Evolutionary conservation across 2,329 filamentous ascomycete species (phyloP).

Genomic region (Verticillium tricorpus): DNA sequence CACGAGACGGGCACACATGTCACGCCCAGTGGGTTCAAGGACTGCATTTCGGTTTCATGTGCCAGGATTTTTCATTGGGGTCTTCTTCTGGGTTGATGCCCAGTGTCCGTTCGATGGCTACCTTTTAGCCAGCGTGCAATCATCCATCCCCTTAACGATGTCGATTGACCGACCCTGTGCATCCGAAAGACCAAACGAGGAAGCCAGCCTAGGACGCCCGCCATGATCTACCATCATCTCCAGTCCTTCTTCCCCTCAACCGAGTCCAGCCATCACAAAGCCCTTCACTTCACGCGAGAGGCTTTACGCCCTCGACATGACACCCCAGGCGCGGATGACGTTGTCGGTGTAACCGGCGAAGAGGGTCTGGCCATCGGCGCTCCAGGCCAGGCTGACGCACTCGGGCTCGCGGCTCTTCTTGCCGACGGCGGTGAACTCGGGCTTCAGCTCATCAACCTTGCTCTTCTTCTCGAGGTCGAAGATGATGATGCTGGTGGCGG

Average conservation of each 20-base stretch:
- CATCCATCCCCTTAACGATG: slow-evolving; percentile 15
- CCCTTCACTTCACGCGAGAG: slow-evolving; percentile 9
- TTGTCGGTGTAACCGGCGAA: slow-evolving; percentile 99
- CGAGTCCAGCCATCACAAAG: slow-evolving; percentile 11
- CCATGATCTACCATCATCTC: slow-evolving; percentile 35
- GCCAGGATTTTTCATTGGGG: slow-evolving; percentile 22
- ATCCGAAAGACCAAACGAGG: slow-evolving; percentile 41
- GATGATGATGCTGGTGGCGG: slow-evolving; percentile 97
- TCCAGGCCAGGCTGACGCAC: slow-evolving; percentile 97
- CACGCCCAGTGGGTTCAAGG: neutral
- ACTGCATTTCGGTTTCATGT: neutral
- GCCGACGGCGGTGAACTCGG: slow-evolving; percentile 90
- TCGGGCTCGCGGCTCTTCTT: slow-evolving; percentile 99
- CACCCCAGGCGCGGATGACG: slow-evolving; percentile 96
- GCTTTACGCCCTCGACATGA: slow-evolving; percentile 84
- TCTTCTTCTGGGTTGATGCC: slow-evolving; percentile 35
- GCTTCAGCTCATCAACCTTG: slow-evolving; percentile 99
- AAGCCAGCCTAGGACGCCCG: slow-evolving; percentile 43
- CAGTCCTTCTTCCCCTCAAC: slow-evolving; percentile 10
- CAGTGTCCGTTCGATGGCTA: slow-evolving; percentile 33
- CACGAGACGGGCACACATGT: neutral
- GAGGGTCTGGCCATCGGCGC: slow-evolving; percentile 96
- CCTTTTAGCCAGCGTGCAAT: slow-evolving; percentile 28
- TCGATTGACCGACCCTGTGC: slow-evolving; percentile 23
- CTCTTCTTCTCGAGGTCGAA: slow-evolving; percentile 99